Base-by-base conservation (phyloP, 257 asterid genomes). In the Ophiorrhiza pumila region DNA sequence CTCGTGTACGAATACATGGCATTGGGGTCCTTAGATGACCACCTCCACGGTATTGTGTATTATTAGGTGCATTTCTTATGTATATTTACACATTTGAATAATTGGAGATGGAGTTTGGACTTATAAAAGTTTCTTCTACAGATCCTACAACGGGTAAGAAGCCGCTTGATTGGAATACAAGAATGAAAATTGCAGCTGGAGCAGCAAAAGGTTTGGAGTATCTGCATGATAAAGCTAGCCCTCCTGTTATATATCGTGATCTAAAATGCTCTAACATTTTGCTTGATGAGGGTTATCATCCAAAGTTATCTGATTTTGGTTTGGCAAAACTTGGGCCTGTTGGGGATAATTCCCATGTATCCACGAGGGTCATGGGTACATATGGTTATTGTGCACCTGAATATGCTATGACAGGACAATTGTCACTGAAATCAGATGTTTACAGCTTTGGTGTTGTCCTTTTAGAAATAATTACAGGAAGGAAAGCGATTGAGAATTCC, bases 381-480 rank as follows among this genome's bases (percentile, higher is more conserved):
- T 95, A 90, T 6, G 98, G 99, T 55, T 95, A 92, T 71, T 95
- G 99, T 61, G 99, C 99, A 8, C 99, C 99, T 1, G 99, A 95
- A 78, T 95, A 95, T 78, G 98, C 99, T n/a, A 87, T 87, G 96
- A 92, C 99, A 0, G 99, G 98, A 69, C 99, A 92, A 72, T 79
- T 95, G 75, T 92, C 97, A 56, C 84, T 92, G 69, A 95, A 95
- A 79, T 95, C 97, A 4, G 98, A 95, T 61, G 96, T 95, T 35
- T 95, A 95, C 59, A 95, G 99, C 79, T 92, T 95, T 32, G 99
- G 99, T 0, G 98, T 95, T 22, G 98, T 95, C 64, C 98, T 90
- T 80, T 82, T 92, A 52, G 99, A 92, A 84, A 88, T 95, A 53
- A 87, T 95, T 62, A 88, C 98, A 0, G 99, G 99, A 70, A 90